These are phyloP conservation scores for Clonostachys solani DNA, from an alignment of 2,329 filamentous ascomycete genomes.

Conservation along the genomic window DNA sequence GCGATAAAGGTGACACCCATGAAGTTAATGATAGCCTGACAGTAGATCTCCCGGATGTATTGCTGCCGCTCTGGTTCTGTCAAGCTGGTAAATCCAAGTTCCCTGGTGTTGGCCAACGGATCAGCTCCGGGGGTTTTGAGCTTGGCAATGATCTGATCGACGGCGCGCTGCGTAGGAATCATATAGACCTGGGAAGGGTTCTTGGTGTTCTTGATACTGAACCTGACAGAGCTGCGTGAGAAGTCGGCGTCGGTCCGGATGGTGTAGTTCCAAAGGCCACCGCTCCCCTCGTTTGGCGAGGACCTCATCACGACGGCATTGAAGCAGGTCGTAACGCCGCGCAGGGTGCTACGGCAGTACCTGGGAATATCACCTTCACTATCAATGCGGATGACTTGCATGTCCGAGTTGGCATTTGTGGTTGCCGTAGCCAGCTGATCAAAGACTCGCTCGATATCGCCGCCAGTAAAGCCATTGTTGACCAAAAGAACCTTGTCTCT, in stretches of 20 bases:
- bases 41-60: constrained; percentile 65
- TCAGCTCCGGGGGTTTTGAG: constrained; percentile 32
- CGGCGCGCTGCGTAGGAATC: constrained; percentile 72
- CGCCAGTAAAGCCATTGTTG: constrained; percentile 65
- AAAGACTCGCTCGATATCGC: constrained; percentile 71
- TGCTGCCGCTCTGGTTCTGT: constrained; percentile 64
- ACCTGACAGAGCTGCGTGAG: constrained; percentile 45
- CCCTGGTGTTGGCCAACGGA: constrained; percentile 35
- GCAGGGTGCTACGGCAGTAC: constrained; percentile 58
- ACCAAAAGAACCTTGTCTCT: constrained; percentile 73
- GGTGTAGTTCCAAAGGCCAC: constrained; percentile 79
- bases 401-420: constrained; percentile 44
- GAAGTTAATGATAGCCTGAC: constrained; percentile 67
- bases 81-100: constrained; percentile 73
- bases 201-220: constrained; percentile 57
- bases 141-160: constrained; percentile 68
- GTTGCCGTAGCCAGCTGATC: constrained; percentile 55
- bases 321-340: constrained; percentile 68
- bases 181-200: constrained; percentile 78
- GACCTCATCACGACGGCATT: constrained; percentile 71
- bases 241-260: constrained; percentile 72
- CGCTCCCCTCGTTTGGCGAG: constrained; percentile 66
- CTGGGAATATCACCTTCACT: constrained; percentile 54
- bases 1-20: constrained; percentile 77
- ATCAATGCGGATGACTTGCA: constrained; percentile 49